Conservation (phyloP, 2,329 filamentous ascomycete species). For the Hypoxylon sp. region DNA sequence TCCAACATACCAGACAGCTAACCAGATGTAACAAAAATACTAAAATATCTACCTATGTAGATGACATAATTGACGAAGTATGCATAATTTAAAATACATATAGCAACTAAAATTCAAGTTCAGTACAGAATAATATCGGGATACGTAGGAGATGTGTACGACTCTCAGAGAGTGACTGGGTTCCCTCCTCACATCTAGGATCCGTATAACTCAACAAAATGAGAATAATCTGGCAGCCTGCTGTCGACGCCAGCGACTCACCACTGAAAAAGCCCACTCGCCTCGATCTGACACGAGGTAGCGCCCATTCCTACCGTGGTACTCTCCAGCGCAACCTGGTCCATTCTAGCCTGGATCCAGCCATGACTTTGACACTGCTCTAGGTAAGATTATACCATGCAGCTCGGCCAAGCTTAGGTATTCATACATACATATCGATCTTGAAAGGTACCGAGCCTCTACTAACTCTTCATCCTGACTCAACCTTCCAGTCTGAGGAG, state of each 20-base stretch:
- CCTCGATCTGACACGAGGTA: conserved; percentile 6
- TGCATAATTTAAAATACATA: background rate
- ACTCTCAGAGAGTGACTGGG: background rate
- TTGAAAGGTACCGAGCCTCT: conserved; percentile 4
- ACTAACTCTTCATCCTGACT: conserved; percentile 3
- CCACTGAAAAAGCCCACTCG: background rate
- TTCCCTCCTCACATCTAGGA: background rate
- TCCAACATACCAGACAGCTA: background rate
- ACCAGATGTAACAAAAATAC: conserved; percentile 1
- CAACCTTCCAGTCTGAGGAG: background rate
- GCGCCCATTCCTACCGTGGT: conserved; percentile 5
- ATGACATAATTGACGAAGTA: background rate
- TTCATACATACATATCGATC: background rate
- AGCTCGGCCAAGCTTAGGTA: conserved; percentile 1
- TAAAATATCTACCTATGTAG: background rate
- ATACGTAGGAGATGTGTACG: background rate
- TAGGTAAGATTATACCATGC: conserved; percentile 18
- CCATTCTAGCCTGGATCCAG: conserved; percentile 2
- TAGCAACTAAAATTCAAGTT: background rate
- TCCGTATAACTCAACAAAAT: background rate
- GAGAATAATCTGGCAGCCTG: background rate
- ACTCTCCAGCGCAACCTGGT: conserved; percentile 1
- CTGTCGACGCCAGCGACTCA: conserved; percentile 9
- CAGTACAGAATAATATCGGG: background rate
- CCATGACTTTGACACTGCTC: background rate